These are phyloP conservation scores for Cercospora beticola DNA, from an alignment of 2,329 filamentous ascomycete species.

Conservation along the genomic window DNA sequence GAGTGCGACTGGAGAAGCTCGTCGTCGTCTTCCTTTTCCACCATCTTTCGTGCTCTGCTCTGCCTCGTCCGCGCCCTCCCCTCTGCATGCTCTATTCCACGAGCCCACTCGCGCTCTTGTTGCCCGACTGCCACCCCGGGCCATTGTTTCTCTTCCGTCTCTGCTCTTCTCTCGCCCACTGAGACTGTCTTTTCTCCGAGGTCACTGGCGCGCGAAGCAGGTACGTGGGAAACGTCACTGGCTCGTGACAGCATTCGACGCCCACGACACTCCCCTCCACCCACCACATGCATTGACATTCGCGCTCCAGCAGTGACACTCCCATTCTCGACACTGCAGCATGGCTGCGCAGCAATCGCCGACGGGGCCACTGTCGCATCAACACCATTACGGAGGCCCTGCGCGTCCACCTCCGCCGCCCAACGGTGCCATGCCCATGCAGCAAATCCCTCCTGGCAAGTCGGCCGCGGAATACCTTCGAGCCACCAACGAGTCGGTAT, in stretches of 20 bases:
- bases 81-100: neutral
- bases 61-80: neutral
- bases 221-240: constrained; percentile 9
- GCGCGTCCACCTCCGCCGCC: constrained; percentile 61
- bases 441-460: constrained; percentile 55
- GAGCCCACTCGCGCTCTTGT: neutral
- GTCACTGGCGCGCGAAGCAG: neutral
- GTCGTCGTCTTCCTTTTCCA: neutral
- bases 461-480: constrained; percentile 72
- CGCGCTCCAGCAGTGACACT: neutral
- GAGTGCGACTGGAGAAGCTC: constrained; percentile 1
- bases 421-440: constrained; percentile 50
- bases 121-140: neutral
- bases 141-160: neutral
- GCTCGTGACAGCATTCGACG: constrained; percentile 2
- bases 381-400: constrained; percentile 64
- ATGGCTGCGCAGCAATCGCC: constrained; percentile 66
- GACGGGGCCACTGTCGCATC: constrained; percentile 66
- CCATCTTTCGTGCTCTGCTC: neutral
- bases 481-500: constrained; percentile 80
- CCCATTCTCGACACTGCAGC: constrained; percentile 11
- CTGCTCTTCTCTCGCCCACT: neutral
- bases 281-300: neutral
- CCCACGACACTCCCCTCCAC: neutral
- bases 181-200: neutral